These are phyloP conservation scores for Lyophyllum atratum DNA, from an alignment of 768 basidiomycete species.

Conservation along the genomic window DNA sequence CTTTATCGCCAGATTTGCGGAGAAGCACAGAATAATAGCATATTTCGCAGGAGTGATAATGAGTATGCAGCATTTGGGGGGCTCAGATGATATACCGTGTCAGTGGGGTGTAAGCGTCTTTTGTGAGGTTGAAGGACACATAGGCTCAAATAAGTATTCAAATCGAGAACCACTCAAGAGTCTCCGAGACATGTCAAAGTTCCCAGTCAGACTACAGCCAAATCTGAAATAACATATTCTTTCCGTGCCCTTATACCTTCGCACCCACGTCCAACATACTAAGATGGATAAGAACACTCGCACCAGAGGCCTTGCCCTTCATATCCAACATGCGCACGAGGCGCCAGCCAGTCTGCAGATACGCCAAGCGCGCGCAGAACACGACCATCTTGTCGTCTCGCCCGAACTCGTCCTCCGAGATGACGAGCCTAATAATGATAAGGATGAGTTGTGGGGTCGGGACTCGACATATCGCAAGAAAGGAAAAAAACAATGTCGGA, in stretches of 20 bases:
- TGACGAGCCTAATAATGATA: constrained; percentile 27
- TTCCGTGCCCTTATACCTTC: constrained; percentile 14
- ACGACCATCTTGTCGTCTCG: constrained; percentile 47
- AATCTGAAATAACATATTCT: background rate
- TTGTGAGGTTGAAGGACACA: background rate
- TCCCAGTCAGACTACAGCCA: background rate
- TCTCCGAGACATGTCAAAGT: background rate
- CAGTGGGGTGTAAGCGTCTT: background rate
- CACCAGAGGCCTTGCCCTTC: constrained; percentile 51
- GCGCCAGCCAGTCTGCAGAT: constrained; percentile 49
- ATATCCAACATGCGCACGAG: constrained; percentile 50
- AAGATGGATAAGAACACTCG: constrained; percentile 34
- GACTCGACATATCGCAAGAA: background rate
- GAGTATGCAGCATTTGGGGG: background rate
- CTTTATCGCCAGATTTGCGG: background rate
- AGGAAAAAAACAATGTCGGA: background rate
- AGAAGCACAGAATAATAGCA: background rate
- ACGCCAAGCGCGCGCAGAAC: constrained; percentile 53
- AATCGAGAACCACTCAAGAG: background rate
- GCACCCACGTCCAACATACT: constrained; percentile 21
- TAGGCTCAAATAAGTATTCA: background rate
- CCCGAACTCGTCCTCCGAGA: constrained; percentile 43
- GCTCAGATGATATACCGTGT: background rate
- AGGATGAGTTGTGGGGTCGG: background rate
- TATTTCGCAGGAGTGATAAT: background rate